Conservation (phyloP, 345 rosid species). For the Hypericum perforatum region DNA sequence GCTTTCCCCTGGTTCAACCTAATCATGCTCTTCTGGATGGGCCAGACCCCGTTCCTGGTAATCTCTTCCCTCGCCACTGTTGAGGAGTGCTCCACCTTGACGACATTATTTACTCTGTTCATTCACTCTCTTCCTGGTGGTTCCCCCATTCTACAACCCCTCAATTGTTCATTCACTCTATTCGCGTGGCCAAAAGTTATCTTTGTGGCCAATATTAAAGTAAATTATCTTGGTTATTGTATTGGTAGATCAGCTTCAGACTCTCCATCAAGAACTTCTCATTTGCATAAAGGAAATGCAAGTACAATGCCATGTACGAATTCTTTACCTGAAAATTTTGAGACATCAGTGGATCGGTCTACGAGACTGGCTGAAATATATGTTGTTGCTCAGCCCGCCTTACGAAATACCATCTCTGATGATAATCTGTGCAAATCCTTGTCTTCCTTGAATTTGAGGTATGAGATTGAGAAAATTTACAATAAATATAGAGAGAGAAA, state of each 20-base stretch:
- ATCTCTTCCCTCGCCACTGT: no score
- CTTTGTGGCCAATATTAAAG: no score
- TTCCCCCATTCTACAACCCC: not conserved
- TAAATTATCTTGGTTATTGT: conserved; percentile 25
- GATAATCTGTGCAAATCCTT: conserved; percentile 53
- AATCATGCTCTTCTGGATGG: no score
- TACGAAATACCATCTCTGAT: conserved; percentile 65
- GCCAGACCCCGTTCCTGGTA: no score
- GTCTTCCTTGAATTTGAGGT: conserved; percentile 92
- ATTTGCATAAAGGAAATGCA: conserved; percentile 32
- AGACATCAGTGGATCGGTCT: conserved; percentile 72
- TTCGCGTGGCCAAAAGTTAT: not conserved
- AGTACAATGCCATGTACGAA: conserved; percentile 55
- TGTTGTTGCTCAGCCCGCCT: conserved; percentile 87
- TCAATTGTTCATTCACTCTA: not conserved
- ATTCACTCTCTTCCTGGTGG: no score
- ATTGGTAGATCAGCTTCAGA: conserved; percentile 66
- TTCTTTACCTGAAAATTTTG: conserved; percentile 79
- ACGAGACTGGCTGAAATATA: conserved; percentile 95
- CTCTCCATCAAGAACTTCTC: conserved; percentile 35
- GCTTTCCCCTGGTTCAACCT: no score
- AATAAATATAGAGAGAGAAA: no score
- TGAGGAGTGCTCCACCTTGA: no score
- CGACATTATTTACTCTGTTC: no score
- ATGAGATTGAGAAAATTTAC: no score